phyloP scores from a whole-genome alignment of 805 yeast genomes.

The Starmera pachycereana region DNA sequence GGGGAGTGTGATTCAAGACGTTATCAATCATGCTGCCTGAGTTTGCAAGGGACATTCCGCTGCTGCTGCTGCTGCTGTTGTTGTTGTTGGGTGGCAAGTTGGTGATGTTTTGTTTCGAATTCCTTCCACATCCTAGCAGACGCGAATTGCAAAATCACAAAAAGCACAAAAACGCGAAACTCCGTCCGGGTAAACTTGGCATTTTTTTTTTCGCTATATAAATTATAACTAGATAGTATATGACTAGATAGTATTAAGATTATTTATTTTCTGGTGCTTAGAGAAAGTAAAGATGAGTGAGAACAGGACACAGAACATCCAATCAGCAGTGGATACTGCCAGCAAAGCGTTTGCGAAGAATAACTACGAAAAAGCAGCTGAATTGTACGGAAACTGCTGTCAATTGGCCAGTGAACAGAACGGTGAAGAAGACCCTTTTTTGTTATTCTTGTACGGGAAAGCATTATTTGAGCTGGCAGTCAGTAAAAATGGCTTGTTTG shows the following conservation, averaged over 20 bases:
- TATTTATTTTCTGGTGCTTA: neutral
- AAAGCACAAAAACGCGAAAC: neutral
- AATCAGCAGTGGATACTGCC: slow-evolving; percentile 44
- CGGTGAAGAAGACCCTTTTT: slow-evolving; percentile 63
- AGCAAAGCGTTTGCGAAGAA: slow-evolving; percentile 53
- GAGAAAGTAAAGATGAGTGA: slow-evolving; percentile 1
- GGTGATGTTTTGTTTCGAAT: too few relatives aligned
- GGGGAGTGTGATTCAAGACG: neutral
- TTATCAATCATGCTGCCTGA: neutral
- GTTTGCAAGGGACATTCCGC: neutral
- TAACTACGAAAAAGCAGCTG: slow-evolving; percentile 59
- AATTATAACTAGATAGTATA: too few relatives aligned
- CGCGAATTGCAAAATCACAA: neutral
- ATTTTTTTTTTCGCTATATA: too few relatives aligned
- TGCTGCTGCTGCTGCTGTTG: too few relatives aligned
- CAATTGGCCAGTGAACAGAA: slow-evolving; percentile 36
- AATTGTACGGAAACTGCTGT: slow-evolving; percentile 66
- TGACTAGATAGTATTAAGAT: too few relatives aligned
- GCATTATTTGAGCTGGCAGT: slow-evolving; percentile 74
- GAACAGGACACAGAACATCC: slow-evolving; percentile 33
- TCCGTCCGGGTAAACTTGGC: too few relatives aligned
- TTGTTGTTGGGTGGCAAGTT: too few relatives aligned
- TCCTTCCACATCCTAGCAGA: neutral
- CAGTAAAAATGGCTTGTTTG: slow-evolving; percentile 64
- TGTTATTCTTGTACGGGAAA: slow-evolving; percentile 68